phyloP scores from a whole-genome alignment of 192 early-diverging fungal species.

The Backusella luteola region DNA sequence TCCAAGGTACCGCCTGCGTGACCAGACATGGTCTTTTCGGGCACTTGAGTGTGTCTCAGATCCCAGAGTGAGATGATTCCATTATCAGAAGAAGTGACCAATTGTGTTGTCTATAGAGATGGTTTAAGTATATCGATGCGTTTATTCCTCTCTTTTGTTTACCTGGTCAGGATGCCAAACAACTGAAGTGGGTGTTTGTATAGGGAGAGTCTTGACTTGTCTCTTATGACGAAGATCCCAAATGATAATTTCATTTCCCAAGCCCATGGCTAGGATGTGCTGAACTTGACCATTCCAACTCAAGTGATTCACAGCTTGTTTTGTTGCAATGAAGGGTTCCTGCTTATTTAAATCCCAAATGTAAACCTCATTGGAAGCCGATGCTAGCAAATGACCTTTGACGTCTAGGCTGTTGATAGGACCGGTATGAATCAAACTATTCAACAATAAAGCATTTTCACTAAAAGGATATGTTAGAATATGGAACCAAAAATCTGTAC shows the following conservation, averaged over 20 bases:
- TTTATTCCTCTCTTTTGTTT: slow-evolving; percentile 19
- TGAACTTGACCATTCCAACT: slow-evolving; percentile 88
- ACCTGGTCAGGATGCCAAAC: slow-evolving; percentile 90
- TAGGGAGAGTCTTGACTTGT: slow-evolving; percentile 70
- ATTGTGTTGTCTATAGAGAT: slow-evolving; percentile 74
- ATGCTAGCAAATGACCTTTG: slow-evolving; percentile 85
- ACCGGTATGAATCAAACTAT: slow-evolving; percentile 76
- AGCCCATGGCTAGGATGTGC: slow-evolving; percentile 90
- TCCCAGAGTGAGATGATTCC: slow-evolving; percentile 93
- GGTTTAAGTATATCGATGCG: not conserved
- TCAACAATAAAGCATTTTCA: not conserved
- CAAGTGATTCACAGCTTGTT: slow-evolving; percentile 83
- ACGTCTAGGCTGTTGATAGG: slow-evolving; percentile 90
- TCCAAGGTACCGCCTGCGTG: slow-evolving; percentile 90
- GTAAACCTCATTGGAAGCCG: slow-evolving; percentile 83
- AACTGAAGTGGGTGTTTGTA: slow-evolving; percentile 74
- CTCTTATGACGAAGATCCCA: slow-evolving; percentile 92
- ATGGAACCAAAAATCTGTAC: not conserved
- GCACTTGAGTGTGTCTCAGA: slow-evolving; percentile 90
- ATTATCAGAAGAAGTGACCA: slow-evolving; percentile 85
- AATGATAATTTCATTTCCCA: slow-evolving; percentile 87
- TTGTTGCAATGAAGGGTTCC: slow-evolving; percentile 73
- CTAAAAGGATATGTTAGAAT: not conserved
- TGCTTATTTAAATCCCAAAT: slow-evolving; percentile 95
- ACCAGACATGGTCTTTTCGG: slow-evolving; percentile 78